phyloP scores from a whole-genome alignment of 148 eudicot genomes.

The Diospyros kaki region DNA sequence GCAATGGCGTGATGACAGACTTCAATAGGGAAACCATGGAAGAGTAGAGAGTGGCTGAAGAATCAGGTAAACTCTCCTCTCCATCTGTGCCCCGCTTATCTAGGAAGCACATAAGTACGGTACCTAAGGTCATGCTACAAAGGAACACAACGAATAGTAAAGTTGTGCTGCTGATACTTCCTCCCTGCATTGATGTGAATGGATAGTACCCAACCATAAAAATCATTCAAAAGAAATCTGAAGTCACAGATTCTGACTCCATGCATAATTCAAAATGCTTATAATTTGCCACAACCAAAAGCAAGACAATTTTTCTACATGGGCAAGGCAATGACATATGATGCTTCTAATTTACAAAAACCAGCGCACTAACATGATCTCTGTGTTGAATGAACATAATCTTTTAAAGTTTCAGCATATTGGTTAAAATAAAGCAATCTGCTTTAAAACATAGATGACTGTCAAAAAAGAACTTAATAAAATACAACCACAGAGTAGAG shows the following conservation, averaged over 20 bases:
- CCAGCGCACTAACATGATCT: too few relatives aligned
- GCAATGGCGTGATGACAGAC: conserved; percentile 52
- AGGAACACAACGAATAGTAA: conserved; percentile 72
- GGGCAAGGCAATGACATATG: neutral
- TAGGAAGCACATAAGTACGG: conserved; percentile 82
- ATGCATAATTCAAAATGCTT: neutral
- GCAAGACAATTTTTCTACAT: neutral
- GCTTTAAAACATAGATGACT: too few relatives aligned
- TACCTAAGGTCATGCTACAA: conserved; percentile 72
- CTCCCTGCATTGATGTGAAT: conserved; percentile 57
- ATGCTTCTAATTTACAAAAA: too few relatives aligned
- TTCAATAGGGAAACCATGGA: conserved; percentile 48
- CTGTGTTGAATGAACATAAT: too few relatives aligned
- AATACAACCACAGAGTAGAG: too few relatives aligned
- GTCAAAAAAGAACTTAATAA: too few relatives aligned
- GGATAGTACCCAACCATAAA: neutral
- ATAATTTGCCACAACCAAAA: neutral
- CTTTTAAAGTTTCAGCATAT: too few relatives aligned
- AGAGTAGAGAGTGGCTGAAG: conserved; percentile 40
- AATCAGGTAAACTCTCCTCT: conserved; percentile 39
- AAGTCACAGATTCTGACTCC: neutral
- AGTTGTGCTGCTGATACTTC: conserved; percentile 72
- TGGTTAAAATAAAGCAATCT: too few relatives aligned
- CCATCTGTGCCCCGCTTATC: conserved; percentile 45
- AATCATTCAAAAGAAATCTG: neutral